phyloP scores from a whole-genome alignment of 805 yeast genomes.

The Cyberlindnera mrakii region DNA sequence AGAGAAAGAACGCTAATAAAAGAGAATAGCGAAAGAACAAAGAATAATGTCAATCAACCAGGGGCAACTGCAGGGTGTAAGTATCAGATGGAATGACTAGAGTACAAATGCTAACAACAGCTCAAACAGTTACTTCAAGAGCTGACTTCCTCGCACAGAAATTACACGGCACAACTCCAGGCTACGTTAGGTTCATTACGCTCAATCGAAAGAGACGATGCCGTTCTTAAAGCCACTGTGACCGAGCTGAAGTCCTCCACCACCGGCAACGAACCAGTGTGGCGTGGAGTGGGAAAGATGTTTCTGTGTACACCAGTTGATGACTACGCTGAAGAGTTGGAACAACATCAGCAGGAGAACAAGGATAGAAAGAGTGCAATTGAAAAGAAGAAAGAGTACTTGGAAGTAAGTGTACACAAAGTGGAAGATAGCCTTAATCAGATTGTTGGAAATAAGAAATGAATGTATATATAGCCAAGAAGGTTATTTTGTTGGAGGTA shows the following conservation, averaged over 20 bases:
- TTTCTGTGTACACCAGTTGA: slow-evolving; percentile 42
- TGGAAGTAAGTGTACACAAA: slow-evolving; percentile 72
- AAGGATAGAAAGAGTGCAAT: slow-evolving; percentile 56
- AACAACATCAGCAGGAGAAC: slow-evolving; percentile 45
- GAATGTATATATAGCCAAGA: neutral
- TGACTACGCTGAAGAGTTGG: slow-evolving; percentile 43
- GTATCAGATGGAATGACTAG: slow-evolving; percentile 5
- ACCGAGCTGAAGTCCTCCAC: slow-evolving; percentile 40
- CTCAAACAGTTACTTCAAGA: slow-evolving; percentile 43
- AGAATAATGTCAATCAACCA: slow-evolving; percentile 37
- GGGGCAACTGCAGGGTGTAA: slow-evolving; percentile 37
- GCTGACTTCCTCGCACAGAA: slow-evolving; percentile 29
- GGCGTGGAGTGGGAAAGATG: slow-evolving; percentile 84
- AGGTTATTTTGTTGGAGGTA: neutral
- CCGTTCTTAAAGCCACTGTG: slow-evolving; percentile 34
- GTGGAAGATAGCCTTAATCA: slow-evolving; percentile 50
- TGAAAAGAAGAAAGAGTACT: slow-evolving; percentile 62
- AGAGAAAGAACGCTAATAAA: neutral
- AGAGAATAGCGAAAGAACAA: neutral
- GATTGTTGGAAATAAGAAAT: neutral
- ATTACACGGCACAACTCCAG: neutral
- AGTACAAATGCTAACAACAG: neutral
- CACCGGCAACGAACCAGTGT: slow-evolving; percentile 45
- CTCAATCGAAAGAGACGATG: neutral
- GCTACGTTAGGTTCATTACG: neutral